A percentile compares a stretch with the other conserved stretches of the same genome.
Conservation (phyloP, 768 basidiomycete species). For the Butyriboletus loyo region DNA sequence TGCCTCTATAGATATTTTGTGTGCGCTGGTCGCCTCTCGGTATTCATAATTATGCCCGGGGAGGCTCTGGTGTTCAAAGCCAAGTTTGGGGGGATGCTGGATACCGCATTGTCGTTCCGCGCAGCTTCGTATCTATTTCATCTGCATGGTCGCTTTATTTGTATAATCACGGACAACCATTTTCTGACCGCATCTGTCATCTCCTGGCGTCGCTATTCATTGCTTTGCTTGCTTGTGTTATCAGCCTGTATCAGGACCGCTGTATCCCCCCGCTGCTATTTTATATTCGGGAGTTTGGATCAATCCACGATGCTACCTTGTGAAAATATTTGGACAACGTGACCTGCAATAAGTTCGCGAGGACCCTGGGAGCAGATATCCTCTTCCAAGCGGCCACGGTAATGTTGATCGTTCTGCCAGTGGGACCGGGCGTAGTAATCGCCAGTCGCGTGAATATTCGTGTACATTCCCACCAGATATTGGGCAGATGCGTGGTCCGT, state of each 20-base stretch:
- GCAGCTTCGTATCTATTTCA: constrained; percentile 15
- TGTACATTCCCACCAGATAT: constrained; percentile 3
- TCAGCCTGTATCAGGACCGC: constrained; percentile 23
- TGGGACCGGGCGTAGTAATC: constrained; percentile 1
- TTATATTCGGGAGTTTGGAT: constrained; percentile 18
- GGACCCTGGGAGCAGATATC: constrained; percentile 10
- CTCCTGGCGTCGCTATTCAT: constrained; percentile 7
- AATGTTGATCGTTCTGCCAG: background rate
- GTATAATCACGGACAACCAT: constrained; percentile 17
- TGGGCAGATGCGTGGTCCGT: too few species aligned
- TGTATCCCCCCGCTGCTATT: constrained; percentile 19
- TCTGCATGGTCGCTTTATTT: constrained; percentile 13
- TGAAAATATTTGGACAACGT: constrained; percentile 21
- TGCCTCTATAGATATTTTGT: constrained; percentile 44
- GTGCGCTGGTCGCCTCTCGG: constrained; percentile 22
- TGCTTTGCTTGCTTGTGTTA: constrained; percentile 17
- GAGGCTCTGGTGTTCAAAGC: constrained; percentile 15
- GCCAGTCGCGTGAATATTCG: background rate
- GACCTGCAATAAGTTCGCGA: constrained; percentile 6
- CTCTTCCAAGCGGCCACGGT: constrained; percentile 1
- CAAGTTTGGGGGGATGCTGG: constrained; percentile 8
- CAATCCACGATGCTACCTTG: constrained; percentile 15
- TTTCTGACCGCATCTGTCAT: constrained; percentile 6
- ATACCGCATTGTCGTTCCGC: constrained; percentile 8
- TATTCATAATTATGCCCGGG: constrained; percentile 14